Evolutionary conservation across 805 yeast genomes (phyloP).

Genomic region (Lipomyces anomalus): DNA sequence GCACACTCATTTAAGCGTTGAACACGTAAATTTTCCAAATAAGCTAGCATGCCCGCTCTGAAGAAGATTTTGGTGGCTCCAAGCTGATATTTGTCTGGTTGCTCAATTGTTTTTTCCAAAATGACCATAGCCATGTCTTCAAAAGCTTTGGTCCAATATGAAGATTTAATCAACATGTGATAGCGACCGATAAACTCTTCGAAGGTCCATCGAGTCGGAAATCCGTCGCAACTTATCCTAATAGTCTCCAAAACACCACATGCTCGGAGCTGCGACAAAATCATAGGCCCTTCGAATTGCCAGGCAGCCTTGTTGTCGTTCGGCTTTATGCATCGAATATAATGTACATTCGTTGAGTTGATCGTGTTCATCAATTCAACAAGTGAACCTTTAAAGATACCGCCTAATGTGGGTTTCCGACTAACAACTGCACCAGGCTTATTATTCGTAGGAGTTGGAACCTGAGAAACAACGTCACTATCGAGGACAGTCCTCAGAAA

Average conservation of each 20-base stretch:
- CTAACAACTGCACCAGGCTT: constrained; percentile 41
- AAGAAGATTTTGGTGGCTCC: constrained; percentile 93
- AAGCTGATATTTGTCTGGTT: constrained; percentile 67
- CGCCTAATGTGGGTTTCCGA: constrained; percentile 89
- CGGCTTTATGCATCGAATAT: constrained; percentile 95
- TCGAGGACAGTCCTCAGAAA: constrained; percentile 60
- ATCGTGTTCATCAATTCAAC: constrained; percentile 91
- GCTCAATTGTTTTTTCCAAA: constrained; percentile 55
- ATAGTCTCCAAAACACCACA: constrained; percentile 98
- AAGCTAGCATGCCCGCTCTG: constrained; percentile 94
- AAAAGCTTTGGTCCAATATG: constrained; percentile 54
- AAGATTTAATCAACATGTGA: constrained; percentile 71
- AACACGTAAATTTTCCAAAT: constrained; percentile 76
- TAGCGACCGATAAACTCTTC: constrained; percentile 88
- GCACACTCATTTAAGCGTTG: constrained; percentile 76
- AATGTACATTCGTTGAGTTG: constrained; percentile 91
- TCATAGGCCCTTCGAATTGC: constrained; percentile 95
- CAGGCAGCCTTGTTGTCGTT: constrained; percentile 91
- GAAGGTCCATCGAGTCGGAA: constrained; percentile 94
- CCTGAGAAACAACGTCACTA: constrained; percentile 38
- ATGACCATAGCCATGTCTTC: constrained; percentile 63
- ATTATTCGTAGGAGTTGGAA: constrained; percentile 32
- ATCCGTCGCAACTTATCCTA: constrained; percentile 94
- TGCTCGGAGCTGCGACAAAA: constrained; percentile 88
- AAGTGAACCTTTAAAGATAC: constrained; percentile 86